Percentiles rank a stretch among this genome's conserved stretches.
Evolutionary conservation across 1,284 basidiomycete species (phyloP).

Genomic region (Limonomyces culmigenus): DNA sequence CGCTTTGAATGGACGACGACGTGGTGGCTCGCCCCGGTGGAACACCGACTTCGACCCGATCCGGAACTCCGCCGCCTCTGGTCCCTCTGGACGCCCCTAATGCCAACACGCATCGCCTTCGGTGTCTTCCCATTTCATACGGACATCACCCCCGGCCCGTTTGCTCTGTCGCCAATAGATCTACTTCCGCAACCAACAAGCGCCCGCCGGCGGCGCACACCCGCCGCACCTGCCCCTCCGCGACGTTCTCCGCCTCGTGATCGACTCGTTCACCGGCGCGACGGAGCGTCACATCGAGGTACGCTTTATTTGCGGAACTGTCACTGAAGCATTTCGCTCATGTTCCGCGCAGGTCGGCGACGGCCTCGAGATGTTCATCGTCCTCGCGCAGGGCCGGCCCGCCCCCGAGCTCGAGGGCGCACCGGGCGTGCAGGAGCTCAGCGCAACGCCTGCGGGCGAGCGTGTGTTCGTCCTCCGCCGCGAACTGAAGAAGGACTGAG

Average conservation of each 20-base stretch:
- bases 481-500: conserved; percentile 56
- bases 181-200: conserved; percentile 87
- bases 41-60: conserved; percentile 6
- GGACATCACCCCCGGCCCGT: too few species aligned
- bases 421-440: conserved; percentile 45
- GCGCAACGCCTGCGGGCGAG: conserved; percentile 39
- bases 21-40: neutral
- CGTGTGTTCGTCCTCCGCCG: conserved; percentile 56
- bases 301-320: conserved; percentile 9
- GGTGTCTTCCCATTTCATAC: conserved; percentile 2
- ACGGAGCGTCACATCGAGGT: conserved; percentile 95
- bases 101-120: conserved; percentile 3
- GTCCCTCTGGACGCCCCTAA: too few species aligned
- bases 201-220: conserved; percentile 47
- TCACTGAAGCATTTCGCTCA: conserved; percentile 1
- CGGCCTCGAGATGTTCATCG: conserved; percentile 80
- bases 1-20: too few species aligned
- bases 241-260: conserved; percentile 72
- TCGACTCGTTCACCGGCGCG: conserved; percentile 85
- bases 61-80: too few species aligned
- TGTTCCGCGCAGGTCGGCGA: conserved; percentile 61
- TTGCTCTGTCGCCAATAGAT: conserved; percentile 33
- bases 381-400: conserved; percentile 53
- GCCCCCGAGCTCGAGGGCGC: conserved; percentile 43
- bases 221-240: conserved; percentile 68